Evolutionary conservation across 2,329 filamentous ascomycete species (phyloP).

Genomic region (Cladosporium austrohemisphaericum): DNA sequence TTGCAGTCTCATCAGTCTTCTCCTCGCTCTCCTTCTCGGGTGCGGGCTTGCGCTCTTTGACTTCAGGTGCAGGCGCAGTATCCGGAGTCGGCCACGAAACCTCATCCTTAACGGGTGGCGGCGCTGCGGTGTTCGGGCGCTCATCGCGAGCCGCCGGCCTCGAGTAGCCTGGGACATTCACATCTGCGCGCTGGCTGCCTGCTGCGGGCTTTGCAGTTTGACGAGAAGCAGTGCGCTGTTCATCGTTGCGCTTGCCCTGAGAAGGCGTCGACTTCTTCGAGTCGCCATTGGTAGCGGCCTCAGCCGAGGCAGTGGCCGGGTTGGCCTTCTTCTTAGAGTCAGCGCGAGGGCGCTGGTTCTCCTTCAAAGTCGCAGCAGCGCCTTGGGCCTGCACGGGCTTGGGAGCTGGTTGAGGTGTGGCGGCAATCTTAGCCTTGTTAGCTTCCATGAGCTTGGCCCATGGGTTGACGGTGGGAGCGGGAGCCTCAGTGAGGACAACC

Average conservation of each 20-base stretch:
- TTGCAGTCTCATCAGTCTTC: constrained; percentile 56
- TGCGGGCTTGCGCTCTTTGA: constrained; percentile 71
- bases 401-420: constrained; percentile 3
- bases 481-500: constrained; percentile 69
- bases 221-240: constrained; percentile 3
- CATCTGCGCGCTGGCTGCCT: constrained; percentile 7
- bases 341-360: constrained; percentile 28
- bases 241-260: constrained; percentile 7
- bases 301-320: constrained; percentile 16
- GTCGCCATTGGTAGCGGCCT: constrained; percentile 13
- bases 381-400: constrained; percentile 18
- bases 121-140: constrained; percentile 24
- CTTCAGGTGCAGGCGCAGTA: constrained; percentile 52
- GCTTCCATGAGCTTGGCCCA: constrained; percentile 79
- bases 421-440: constrained; percentile 51
- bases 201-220: background rate
- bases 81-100: constrained; percentile 89
- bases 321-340: constrained; percentile 28
- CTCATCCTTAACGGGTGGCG: constrained; percentile 71
- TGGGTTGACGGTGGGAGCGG: constrained; percentile 77
- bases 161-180: constrained; percentile 11
- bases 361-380: constrained; percentile 20
- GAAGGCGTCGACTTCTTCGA: constrained; percentile 20
- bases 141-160: constrained; percentile 21
- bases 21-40: constrained; percentile 65